A percentile compares a stretch with the other conserved stretches of the same genome.
These are phyloP conservation scores for Tetrapisispora fleetii DNA, from an alignment of 805 yeast species.

Conservation along the genomic window DNA sequence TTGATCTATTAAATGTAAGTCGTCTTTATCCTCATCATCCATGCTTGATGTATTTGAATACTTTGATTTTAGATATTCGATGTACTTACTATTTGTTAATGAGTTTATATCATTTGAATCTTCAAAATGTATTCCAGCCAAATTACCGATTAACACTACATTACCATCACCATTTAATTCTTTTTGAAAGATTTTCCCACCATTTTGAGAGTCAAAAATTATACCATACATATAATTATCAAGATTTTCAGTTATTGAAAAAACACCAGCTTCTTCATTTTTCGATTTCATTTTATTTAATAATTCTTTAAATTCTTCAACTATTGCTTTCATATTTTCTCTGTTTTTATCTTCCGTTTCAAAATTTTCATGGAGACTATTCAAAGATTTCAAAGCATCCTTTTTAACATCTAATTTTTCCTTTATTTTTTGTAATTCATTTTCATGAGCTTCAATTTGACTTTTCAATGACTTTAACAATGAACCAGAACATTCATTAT, in stretches of 20 bases:
- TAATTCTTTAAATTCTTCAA: constrained; percentile 6
- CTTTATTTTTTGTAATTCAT: background rate
- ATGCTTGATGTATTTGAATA: constrained; percentile 11
- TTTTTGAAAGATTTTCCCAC: constrained; percentile 16
- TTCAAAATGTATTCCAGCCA: constrained; percentile 9
- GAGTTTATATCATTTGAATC: constrained; percentile 1
- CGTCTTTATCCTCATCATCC: constrained; percentile 5
- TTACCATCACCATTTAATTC: constrained; percentile 17
- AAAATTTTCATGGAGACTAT: background rate
- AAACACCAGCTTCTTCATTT: background rate
- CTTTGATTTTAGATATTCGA: constrained; percentile 16
- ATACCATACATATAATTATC: constrained; percentile 21
- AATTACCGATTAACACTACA: constrained; percentile 20
- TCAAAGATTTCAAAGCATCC: background rate
- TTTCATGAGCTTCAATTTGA: constrained; percentile 8
- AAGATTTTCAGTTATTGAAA: background rate
- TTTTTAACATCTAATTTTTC: constrained; percentile 1
- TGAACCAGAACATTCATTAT: background rate
- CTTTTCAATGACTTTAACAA: constrained; percentile 4
- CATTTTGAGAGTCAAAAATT: constrained; percentile 6
- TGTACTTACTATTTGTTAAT: constrained; percentile 10
- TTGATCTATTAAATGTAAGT: constrained; percentile 11
- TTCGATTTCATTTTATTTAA: constrained; percentile 6
- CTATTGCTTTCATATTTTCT: background rate
- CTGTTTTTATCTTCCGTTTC: constrained; percentile 1